Conservation (phyloP, 805 yeast genomes). For the Kodamaea fukazawae region DNA sequence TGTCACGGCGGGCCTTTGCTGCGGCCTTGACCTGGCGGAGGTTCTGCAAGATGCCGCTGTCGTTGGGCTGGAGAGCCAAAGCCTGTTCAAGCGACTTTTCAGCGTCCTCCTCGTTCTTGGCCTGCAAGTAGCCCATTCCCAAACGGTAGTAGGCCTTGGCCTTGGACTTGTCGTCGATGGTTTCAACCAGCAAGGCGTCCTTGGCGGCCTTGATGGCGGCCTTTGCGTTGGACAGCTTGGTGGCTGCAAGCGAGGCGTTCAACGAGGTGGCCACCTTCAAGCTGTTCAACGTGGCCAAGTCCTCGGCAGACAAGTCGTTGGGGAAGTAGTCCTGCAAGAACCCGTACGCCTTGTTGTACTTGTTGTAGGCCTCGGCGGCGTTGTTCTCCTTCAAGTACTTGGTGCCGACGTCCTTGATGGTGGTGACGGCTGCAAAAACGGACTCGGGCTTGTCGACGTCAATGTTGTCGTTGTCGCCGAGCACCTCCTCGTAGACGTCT, state of each 20-base stretch:
- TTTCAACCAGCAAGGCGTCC: slow-evolving; percentile 61
- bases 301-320: slow-evolving; percentile 57
- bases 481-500: slow-evolving; percentile 71
- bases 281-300: slow-evolving; percentile 46
- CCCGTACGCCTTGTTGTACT: slow-evolving; percentile 69
- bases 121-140: slow-evolving; percentile 65
- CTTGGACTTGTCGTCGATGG: slow-evolving; percentile 59
- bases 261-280: slow-evolving; percentile 63
- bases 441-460: slow-evolving; percentile 58
- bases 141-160: slow-evolving; percentile 88
- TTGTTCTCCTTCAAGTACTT: slow-evolving; percentile 66
- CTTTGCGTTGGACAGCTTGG: slow-evolving; percentile 57
- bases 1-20: slow-evolving; percentile 54
- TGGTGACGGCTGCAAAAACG: slow-evolving; percentile 62
- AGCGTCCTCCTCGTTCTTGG: slow-evolving; percentile 71
- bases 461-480: slow-evolving; percentile 70
- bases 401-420: slow-evolving; percentile 77
- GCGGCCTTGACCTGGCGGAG: slow-evolving; percentile 54
- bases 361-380: slow-evolving; percentile 52
- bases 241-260: slow-evolving; percentile 71
- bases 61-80: slow-evolving; percentile 59
- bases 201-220: slow-evolving; percentile 59
- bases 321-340: slow-evolving; percentile 75
- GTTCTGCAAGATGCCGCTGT: slow-evolving; percentile 67
- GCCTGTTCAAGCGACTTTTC: slow-evolving; percentile 66